phyloP scores from a whole-genome alignment of 345 rosid species.

The Citrus maxima region DNA sequence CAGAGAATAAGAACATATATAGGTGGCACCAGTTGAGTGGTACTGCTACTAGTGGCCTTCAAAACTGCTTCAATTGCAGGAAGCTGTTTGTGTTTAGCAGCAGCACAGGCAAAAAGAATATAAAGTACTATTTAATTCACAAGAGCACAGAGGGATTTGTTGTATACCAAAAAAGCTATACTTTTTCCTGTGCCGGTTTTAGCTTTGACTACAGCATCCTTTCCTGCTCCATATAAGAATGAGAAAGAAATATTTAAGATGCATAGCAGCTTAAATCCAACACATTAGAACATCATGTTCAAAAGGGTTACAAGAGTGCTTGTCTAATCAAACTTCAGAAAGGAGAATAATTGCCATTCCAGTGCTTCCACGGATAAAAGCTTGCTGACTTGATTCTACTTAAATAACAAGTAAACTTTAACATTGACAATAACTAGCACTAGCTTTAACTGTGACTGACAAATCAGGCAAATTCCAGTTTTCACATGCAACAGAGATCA shows the following conservation, averaged over 20 bases:
- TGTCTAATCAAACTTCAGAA: neutral
- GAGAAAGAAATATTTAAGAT: slow-evolving; percentile 9
- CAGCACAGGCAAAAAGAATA: slow-evolving; percentile 28
- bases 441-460: neutral
- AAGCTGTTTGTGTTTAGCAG: slow-evolving; percentile 77
- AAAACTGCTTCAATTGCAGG: slow-evolving; percentile 99
- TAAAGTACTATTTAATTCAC: slow-evolving; percentile 13
- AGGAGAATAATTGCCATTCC: neutral
- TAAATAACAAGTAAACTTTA: neutral
- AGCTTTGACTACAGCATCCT: slow-evolving; percentile 89
- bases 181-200: slow-evolving; percentile 91
- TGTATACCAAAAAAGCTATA: slow-evolving; percentile 81
- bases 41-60: slow-evolving; percentile 47
- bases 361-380: neutral
- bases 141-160: slow-evolving; percentile 16
- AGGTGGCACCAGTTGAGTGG: slow-evolving; percentile 43
- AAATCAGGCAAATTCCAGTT: neutral
- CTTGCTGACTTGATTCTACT: neutral
- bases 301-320: neutral
- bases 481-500: neutral
- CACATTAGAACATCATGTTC: slow-evolving; percentile 1
- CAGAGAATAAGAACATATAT: slow-evolving; percentile 73
- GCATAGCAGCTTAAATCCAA: neutral
- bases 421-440: neutral
- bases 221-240: slow-evolving; percentile 53